Conservation (phyloP, 768 basidiomycete genomes). For the Russula vinacea region DNA sequence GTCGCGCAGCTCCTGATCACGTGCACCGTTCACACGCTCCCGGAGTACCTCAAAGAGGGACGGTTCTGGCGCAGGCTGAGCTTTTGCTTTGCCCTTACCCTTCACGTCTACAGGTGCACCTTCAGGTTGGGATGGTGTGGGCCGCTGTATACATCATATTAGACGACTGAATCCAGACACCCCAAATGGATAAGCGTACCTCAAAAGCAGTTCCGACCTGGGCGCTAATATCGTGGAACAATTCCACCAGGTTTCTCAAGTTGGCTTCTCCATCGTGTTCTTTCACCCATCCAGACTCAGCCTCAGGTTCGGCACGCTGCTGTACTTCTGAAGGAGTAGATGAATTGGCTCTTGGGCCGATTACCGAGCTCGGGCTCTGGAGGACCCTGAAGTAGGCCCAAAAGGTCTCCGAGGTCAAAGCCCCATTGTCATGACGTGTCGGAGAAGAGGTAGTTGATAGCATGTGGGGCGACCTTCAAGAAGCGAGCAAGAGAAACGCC, state of each 20-base stretch:
- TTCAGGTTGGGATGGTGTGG: neutral
- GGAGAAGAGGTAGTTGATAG: neutral
- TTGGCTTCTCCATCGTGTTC: neutral
- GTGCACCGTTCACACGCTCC: neutral
- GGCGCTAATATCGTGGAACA: conserved; percentile 2
- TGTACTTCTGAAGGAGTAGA: neutral
- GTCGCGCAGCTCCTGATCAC: conserved; percentile 16
- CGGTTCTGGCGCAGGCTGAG: neutral
- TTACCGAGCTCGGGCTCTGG: neutral
- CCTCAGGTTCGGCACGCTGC: neutral
- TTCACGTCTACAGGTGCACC: neutral
- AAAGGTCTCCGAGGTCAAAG: neutral
- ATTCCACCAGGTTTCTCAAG: conserved; percentile 1
- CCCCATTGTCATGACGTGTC: neutral
- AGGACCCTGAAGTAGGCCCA: neutral
- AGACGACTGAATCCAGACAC: neutral
- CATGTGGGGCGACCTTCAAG: too few species aligned
- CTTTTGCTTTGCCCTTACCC: conserved; percentile 12
- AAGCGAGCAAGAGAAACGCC: too few species aligned
- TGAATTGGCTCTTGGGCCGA: neutral
- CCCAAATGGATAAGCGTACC: neutral
- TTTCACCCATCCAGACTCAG: neutral
- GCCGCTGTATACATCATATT: neutral
- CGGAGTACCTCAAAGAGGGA: neutral
- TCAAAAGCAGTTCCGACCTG: neutral